Conservation (phyloP, 352 stramenopile genomes). For the Phytophthora fragariaefolia region DNA sequence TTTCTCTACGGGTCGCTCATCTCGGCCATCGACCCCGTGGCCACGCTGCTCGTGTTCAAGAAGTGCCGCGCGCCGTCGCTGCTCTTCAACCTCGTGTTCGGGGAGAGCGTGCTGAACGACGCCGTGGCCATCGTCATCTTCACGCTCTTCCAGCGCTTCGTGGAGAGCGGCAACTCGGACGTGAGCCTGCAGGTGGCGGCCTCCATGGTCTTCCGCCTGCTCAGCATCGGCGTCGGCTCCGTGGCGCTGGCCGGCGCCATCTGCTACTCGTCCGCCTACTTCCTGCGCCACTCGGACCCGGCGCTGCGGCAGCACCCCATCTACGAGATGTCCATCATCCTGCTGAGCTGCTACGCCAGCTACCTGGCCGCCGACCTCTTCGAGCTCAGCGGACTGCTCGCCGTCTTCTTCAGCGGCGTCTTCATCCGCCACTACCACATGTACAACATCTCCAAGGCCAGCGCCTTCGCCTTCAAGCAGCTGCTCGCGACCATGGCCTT, state of each 20-base stretch:
- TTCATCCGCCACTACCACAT: conserved; percentile 82
- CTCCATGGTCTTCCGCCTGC: conserved; percentile 47
- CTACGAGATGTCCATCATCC: conserved; percentile 80
- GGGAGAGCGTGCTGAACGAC: conserved; percentile 93
- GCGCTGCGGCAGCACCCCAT: conserved; percentile 57
- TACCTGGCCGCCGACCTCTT: conserved; percentile 75
- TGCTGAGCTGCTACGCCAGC: conserved; percentile 77
- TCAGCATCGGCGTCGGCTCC: conserved; percentile 62
- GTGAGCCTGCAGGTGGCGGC: conserved; percentile 42
- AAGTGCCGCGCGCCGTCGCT: conserved; percentile 72
- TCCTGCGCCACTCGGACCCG: conserved; percentile 56
- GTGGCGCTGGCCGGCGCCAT: conserved; percentile 54
- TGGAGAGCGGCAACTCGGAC: conserved; percentile 58
- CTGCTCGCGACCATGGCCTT: conserved; percentile 69
- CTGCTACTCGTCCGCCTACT: conserved; percentile 68
- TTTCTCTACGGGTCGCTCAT: conserved; percentile 93
- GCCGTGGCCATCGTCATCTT: conserved; percentile 90
- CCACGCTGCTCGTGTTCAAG: conserved; percentile 92
- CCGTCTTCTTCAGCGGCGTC: conserved; percentile 92
- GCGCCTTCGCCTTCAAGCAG: conserved; percentile 65
- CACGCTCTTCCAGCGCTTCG: conserved; percentile 62
- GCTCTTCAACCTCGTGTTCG: conserved; percentile 95
- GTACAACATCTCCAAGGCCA: conserved; percentile 69
- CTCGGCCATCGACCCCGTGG: conserved; percentile 92
- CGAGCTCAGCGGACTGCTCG: conserved; percentile 87